A percentile compares a stretch with the other conserved stretches of the same genome.
Conservation (phyloP, 768 basidiomycete species). For the Cantharellus anzutake region DNA sequence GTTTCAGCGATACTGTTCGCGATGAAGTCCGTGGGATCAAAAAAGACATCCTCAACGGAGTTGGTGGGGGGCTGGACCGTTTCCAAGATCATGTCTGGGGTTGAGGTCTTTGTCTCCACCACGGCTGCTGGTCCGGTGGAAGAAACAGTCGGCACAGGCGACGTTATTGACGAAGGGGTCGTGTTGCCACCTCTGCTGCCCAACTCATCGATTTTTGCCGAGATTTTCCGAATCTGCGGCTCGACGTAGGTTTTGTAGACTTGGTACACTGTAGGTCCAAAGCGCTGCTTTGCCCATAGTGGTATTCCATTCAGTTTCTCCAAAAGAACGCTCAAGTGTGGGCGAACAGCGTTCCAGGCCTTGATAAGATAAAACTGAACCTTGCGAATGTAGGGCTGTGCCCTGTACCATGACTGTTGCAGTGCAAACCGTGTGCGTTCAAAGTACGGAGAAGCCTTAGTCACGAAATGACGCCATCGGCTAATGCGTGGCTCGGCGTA, state of each 20-base stretch:
- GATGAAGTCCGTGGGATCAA: neutral
- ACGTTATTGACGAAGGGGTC: neutral
- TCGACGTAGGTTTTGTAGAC: conserved; percentile 5
- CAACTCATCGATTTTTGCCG: conserved; percentile 7
- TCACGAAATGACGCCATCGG: neutral
- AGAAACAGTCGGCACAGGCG: neutral
- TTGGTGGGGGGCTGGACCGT: neutral
- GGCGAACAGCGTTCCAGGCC: neutral
- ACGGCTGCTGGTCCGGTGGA: neutral
- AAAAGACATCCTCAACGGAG: neutral
- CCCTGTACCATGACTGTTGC: neutral
- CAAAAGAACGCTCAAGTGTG: neutral
- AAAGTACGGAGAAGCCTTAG: neutral
- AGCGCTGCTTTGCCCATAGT: neutral
- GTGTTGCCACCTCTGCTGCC: conserved; percentile 1
- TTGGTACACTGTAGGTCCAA: neutral
- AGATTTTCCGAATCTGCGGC: conserved; percentile 7
- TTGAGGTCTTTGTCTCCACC: neutral
- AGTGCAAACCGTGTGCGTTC: neutral
- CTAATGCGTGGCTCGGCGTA: neutral
- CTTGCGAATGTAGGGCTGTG: neutral
- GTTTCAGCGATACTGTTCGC: neutral
- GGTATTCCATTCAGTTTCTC: neutral
- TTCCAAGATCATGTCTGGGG: neutral
- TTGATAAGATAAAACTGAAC: neutral